Base-by-base conservation (phyloP, 2,329 filamentous ascomycete species). In the Aureobasidium sp. region DNA sequence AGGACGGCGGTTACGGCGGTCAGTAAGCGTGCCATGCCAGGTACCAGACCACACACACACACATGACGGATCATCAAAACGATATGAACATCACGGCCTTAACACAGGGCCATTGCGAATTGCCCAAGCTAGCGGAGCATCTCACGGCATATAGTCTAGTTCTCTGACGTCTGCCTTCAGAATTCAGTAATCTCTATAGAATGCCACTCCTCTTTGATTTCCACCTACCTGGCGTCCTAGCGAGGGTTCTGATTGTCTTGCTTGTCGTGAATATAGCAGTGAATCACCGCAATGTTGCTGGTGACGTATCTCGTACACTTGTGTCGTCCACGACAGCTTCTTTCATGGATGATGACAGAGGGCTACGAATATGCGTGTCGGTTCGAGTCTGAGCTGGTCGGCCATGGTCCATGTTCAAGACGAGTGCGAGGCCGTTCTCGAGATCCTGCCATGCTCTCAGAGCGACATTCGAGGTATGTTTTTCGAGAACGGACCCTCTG, bases 181-280 rank as follows among this genome's bases (percentile, higher is more conserved):
- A 58, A 48, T 22, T 48, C 55, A 58, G 55, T 58, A 22, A 58
- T 58, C 31, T 58, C 42, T 58, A 47, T 58, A 58, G 55, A 58
- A 58, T 58, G 55, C 55, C 55, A 58, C 42, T 58, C 34, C 55
- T 48, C 55, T 57, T 57, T 48, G 42, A 58, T 47, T 47, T 48
- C 55, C 55, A 58, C 41, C 14, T 22, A 44, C 41, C 25, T 55
- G 22, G 9, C 14, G 31, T 14, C 31, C 9, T 31, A 27, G 15
- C 20, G 15, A 51, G 6, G 15, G 5, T 20, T 8, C 4, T 27
- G 2, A 11, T n/a, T 5, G 25, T 31, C 7, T 3, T 27, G 9
- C 25, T 6, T 44, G 20, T 41, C n/a, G 17, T 2, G 5, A 7
- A 12, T 12, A 25, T 17, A 25, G 44, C 44, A 5, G 7, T 14